A percentile compares a stretch with the other conserved stretches of the same genome.
Evolutionary conservation across 306 rosid species (phyloP).

Genomic region (Malus asiatica): DNA sequence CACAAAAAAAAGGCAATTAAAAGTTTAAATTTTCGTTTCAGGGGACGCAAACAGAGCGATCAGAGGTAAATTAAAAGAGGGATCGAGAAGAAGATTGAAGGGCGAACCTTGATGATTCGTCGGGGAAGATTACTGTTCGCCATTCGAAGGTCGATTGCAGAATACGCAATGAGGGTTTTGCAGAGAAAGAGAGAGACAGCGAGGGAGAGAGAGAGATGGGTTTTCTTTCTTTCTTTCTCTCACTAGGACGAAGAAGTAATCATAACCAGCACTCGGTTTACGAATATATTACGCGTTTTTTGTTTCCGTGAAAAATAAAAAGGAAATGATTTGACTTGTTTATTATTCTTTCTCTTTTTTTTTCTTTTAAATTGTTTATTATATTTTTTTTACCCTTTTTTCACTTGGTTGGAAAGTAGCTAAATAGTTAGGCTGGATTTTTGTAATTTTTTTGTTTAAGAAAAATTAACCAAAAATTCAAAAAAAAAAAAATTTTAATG

Average conservation of each 20-base stretch:
- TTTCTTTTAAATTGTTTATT: not conserved
- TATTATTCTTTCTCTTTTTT: not conserved
- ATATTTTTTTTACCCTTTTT: not conserved
- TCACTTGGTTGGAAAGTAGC: not conserved
- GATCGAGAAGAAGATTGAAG: slow-evolving; percentile 34
- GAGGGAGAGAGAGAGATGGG: not conserved
- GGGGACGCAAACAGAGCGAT: slow-evolving; percentile 13
- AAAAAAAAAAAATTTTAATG: no score
- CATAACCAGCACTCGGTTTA: not conserved
- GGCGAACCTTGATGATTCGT: slow-evolving; percentile 64
- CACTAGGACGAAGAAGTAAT: not conserved
- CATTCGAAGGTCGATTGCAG: slow-evolving; percentile 61
- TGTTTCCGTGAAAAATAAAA: not conserved
- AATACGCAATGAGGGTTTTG: slow-evolving; percentile 56
- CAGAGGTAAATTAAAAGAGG: slow-evolving; percentile 31
- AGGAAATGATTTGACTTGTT: not conserved
- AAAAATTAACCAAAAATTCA: no score
- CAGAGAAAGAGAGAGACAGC: slow-evolving; percentile 19
- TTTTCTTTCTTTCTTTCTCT: slow-evolving; percentile 1
- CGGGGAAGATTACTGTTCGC: slow-evolving; percentile 95
- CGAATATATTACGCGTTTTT: not conserved
- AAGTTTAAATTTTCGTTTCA: not conserved
- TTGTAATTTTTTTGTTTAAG: no score
- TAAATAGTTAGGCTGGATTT: no score
- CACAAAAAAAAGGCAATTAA: not conserved